Evolutionary conservation across 2,329 filamentous ascomycete species (phyloP).

Genomic region (Onygenales sp.): DNA sequence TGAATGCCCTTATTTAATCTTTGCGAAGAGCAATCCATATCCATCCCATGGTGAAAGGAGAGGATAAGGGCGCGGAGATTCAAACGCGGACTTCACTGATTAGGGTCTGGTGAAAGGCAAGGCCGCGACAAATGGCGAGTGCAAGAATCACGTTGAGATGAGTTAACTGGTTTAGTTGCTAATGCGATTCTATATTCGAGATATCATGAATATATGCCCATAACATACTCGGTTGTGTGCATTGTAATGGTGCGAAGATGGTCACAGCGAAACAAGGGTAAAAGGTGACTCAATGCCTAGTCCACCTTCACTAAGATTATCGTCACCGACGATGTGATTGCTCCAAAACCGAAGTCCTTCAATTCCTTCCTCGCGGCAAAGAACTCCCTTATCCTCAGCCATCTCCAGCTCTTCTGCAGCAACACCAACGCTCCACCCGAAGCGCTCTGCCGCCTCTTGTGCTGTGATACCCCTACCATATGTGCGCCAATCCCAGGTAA

Average conservation of each 20-base stretch:
- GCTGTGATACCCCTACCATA: slow-evolving; percentile 84
- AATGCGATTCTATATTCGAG: no score
- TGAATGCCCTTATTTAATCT: no score
- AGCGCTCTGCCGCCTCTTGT: slow-evolving; percentile 77
- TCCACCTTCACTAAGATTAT: slow-evolving; percentile 8
- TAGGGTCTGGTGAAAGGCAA: no score
- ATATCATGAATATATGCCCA: no score
- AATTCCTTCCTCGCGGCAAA: slow-evolving; percentile 86
- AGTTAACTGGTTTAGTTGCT: no score
- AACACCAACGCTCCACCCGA: slow-evolving; percentile 95
- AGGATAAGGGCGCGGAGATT: no score
- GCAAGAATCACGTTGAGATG: no score
- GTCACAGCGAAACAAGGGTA: slow-evolving; percentile 3
- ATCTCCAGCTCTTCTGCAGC: slow-evolving; percentile 93
- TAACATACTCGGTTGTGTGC: no score
- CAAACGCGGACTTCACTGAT: no score
- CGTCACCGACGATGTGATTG: slow-evolving; percentile 45
- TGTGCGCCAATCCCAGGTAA: slow-evolving; percentile 63
- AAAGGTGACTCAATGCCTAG: background rate
- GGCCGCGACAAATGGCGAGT: no score
- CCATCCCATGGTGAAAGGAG: no score
- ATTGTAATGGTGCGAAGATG: background rate
- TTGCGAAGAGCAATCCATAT: no score
- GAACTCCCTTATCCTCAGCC: slow-evolving; percentile 79
- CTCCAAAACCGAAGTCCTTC: slow-evolving; percentile 91